These are phyloP conservation scores for Delonix regia DNA, from an alignment of 306 rosid species.

Conservation along the genomic window DNA sequence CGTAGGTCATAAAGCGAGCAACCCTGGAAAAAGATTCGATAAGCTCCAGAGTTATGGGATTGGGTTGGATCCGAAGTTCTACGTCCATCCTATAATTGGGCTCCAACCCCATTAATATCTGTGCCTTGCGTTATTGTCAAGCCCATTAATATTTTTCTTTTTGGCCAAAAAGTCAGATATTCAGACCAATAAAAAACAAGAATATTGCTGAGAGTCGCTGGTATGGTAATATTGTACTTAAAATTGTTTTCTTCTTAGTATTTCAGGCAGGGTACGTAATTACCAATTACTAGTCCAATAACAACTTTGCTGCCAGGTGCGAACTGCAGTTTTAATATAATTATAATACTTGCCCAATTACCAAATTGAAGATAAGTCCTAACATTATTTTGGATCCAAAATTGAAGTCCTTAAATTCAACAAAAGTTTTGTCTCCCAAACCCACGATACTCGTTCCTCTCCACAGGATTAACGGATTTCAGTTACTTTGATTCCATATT, in stretches of 20 bases:
- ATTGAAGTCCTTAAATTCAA: not conserved
- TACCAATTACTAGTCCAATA: not conserved
- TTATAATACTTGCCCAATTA: no score
- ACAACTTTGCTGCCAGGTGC: not conserved
- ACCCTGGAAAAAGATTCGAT: no score
- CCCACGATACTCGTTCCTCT: slow-evolving; percentile 50
- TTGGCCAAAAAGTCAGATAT: no score
- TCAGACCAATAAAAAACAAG: no score
- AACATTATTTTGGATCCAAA: not conserved
- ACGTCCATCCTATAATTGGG: not conserved
- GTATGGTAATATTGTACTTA: no score
- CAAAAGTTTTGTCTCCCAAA: not conserved
- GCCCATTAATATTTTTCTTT: no score
- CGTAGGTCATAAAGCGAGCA: no score
- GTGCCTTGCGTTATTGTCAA: no score
- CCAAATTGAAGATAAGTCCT: not conserved
- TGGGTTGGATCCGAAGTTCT: not conserved
- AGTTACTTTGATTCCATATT: slow-evolving; percentile 31
- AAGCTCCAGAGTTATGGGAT: not conserved
- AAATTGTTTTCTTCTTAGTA: not conserved
- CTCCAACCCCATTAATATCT: not conserved
- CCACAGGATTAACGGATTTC: slow-evolving; percentile 39
- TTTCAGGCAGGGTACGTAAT: not conserved
- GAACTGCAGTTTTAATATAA: no score
- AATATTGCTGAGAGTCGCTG: no score